Evolutionary conservation across 805 yeast species (phyloP), one percentile per base, ranked within the genome.

Genomic region (Kuraishia floccosa): DNA sequence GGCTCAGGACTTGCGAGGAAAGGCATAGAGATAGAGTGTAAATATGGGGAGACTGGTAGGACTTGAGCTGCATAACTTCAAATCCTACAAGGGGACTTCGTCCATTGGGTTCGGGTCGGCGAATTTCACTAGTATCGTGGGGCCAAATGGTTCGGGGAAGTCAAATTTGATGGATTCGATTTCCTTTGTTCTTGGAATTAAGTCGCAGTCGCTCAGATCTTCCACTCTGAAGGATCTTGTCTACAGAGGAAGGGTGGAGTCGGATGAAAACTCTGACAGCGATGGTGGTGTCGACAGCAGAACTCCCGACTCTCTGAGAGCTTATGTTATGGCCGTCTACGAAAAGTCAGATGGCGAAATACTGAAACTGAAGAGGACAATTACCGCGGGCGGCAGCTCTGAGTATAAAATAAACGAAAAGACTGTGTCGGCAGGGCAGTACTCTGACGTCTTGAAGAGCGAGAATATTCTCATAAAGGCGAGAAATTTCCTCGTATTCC

Each of bases 71-170:
- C 61, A 69, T 54, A 85, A 91, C 54, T 91, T 91, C 73, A 91
- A 91, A 58, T 87, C 96, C 1, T 91, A 91, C 49, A 64, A 70
- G 33, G 96, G 94, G 1, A 65, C 69, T 0, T 67, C 84, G 12
- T 64, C 65, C 4, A 71, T 89, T 15, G 94, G 91, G 3, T 81
- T 91, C 53, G 96, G 96, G 1, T 65, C 76, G 9, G 71, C 87
- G 1, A 64, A 68, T 37, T 91, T 91, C 59, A 84, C 95, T 1
- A 78, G 94, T 27, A 83, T 91, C 38, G 82, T 91, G 35, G 98
- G 98, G 1, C 97, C 97, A n/a, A 91, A 91, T 63, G 98, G 98
- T 6, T 81, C 95, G 9, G 99, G 99, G 5, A 91, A 91, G 49
- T 89, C 97, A 15, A 91, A 91, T 52, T 87, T 91, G 35, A 63